phyloP scores from a whole-genome alignment of 2,329 filamentous ascomycete genomes.

The Diplodia scrobiculata region DNA sequence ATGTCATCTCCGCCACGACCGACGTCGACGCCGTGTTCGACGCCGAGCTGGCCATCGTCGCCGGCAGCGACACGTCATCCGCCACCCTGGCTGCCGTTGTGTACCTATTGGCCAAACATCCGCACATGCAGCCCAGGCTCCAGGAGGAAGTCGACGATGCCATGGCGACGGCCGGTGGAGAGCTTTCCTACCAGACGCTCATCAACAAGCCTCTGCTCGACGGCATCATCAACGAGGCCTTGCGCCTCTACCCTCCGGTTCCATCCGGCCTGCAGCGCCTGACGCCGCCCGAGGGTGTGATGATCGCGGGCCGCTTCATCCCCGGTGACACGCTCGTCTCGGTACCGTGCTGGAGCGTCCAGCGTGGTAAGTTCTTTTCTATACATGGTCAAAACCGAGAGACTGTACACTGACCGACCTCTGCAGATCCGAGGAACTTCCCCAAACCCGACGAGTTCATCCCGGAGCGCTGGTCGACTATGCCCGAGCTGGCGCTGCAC shows the following conservation, averaged over 20 bases:
- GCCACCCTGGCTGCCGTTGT: conserved; percentile 48
- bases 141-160: conserved; percentile 41
- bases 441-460: conserved; percentile 35
- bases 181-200: conserved; percentile 41
- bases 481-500: conserved; percentile 39
- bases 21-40: conserved; percentile 54
- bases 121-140: conserved; percentile 39
- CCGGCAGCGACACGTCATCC: conserved; percentile 51
- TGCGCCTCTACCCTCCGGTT: conserved; percentile 47
- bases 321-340: conserved; percentile 38
- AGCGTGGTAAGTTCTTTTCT: conserved; percentile 33
- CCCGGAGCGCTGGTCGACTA: conserved; percentile 42
- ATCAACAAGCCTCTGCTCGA: conserved; percentile 41
- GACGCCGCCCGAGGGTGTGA: conserved; percentile 43
- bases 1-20: conserved; percentile 47
- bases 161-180: conserved; percentile 45
- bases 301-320: conserved; percentile 43
- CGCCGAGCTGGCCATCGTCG: conserved; percentile 54
- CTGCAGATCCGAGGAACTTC: conserved; percentile 14
- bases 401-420: background rate
- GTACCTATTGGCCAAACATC: conserved; percentile 51
- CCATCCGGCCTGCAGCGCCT: conserved; percentile 43
- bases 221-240: conserved; percentile 47
- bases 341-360: conserved; percentile 39
- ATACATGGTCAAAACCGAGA: too few relatives aligned